phyloP scores from a whole-genome alignment of 805 yeast species.

The Candida parachauliodes region DNA sequence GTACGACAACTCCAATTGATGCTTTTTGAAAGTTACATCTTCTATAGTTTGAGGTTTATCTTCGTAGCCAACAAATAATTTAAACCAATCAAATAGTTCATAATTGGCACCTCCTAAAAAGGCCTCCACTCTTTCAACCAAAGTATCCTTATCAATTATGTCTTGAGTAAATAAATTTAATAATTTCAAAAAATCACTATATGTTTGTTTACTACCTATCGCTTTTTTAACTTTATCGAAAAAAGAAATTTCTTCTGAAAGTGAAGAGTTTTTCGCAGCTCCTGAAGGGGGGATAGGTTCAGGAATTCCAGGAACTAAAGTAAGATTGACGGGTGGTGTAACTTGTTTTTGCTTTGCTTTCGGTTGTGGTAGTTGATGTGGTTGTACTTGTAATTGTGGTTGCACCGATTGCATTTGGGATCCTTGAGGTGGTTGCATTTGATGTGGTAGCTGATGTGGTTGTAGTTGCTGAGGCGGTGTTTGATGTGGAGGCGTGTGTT shows the following conservation, averaged over 20 bases:
- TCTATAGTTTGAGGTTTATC: constrained; percentile 85
- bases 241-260: constrained; percentile 82
- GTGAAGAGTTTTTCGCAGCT: constrained; percentile 48
- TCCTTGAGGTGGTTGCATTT: constrained; percentile 35
- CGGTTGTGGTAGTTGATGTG: constrained; percentile 15
- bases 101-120: constrained; percentile 74
- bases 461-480: constrained; percentile 18
- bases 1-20: constrained; percentile 80
- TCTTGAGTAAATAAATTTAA: constrained; percentile 87
- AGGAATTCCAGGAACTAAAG: constrained; percentile 80
- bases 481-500: constrained; percentile 8
- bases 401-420: constrained; percentile 28
- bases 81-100: constrained; percentile 88
- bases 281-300: constrained; percentile 63
- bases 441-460: constrained; percentile 26
- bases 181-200: constrained; percentile 87
- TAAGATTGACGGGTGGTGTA: constrained; percentile 46
- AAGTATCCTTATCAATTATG: constrained; percentile 74
- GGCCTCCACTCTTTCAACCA: constrained; percentile 80
- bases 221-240: constrained; percentile 90
- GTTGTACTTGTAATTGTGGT: constrained; percentile 40
- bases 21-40: constrained; percentile 83
- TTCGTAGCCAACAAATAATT: constrained; percentile 82
- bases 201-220: constrained; percentile 83
- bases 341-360: constrained; percentile 26